Evolutionary conservation across 208 protist genomes (phyloP), one percentile per base, ranked within the genome.

Genomic region (Acanthamoeba culbertsoni): DNA sequence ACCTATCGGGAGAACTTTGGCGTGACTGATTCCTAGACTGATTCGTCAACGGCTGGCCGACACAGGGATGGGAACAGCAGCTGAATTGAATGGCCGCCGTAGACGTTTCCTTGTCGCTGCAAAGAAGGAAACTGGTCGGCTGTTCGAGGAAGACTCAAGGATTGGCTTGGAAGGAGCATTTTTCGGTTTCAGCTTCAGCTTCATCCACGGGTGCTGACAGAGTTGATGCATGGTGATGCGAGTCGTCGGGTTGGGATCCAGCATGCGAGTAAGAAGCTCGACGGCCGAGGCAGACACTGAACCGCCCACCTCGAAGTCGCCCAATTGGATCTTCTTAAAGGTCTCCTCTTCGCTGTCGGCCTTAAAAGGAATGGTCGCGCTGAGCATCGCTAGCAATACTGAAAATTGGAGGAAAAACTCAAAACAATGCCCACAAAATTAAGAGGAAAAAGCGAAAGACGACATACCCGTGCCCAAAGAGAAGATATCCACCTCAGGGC

Each of bases 141-240:
- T 45, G 71, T 35, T 53, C 62, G 62, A 71, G 2, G 23, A 23
- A 8, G 8, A 23, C 12, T 8, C 48, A 8, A 18, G 48, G 48
- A 18, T 18, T 12, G 59, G 12, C 59, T 37, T 18, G 62, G 35
- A 0, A 20, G 42, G 71, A 28, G 10, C 33, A 18, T 16, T 5
- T 82, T 42, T 82, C 51, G 71, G 71, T 23, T 23, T 59, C 51
- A 59, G 40, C 26, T 42, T 14, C 71, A 82, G 26, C 79, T 89
- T 89, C 79, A 57, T 65, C 79, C 79, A 89, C 16, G 79, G 79
- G 79, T 89, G 79, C 46, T 43, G 79, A 33, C 79, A 89, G 23
- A 89, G 51, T 35, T 89, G 51, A 31, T 16, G n/a, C 79, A 89
- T 89, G 48, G 79, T 89, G 79, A 63, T 63, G 45, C 79, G 45